Base-by-base conservation (phyloP, 2,329 filamentous ascomycete species). In the Fusarium succisae region DNA sequence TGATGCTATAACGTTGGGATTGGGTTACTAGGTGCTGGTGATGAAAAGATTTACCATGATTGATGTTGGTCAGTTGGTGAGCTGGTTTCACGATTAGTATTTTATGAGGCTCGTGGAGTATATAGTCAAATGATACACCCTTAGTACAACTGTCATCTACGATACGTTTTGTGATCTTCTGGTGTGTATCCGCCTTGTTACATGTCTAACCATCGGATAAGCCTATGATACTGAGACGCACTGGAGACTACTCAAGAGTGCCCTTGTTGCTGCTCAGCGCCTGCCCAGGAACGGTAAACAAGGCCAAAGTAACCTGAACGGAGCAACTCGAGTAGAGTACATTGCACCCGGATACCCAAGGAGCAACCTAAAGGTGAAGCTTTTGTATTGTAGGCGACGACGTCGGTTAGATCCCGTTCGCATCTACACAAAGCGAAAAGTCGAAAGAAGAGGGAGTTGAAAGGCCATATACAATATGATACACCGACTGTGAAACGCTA, bases 371-470 rank as follows among this genome's bases (percentile, higher is more conserved):
- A 26, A 26, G 24, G 24, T 22, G 5, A 22, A 15, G 13, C 5
- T 15, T 3, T 22, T 7, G 24, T 28, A 4, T 22, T 10, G 12
- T 6, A 10, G 24, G 5, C 4, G 12, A 18, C 32, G 0, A 35
- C 32, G 32, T 7, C 8, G 45, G 26, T 4, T 13, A 12, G 10
- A 11, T 22, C 14, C 4, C 15, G 6, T 15, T 9, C 5, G 22
- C 3, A 4, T 15, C 9, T 6, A 15, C 2, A 20, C n/a, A 6
- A 3, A 37, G 3, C 9, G 2, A 37, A 26, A 5, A 22, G 13
- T 8, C 18, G 4, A 15, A 15, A 12, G 2, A 7, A 20, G 2
- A 15, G 1, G 18, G 1, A 12, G 3, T 22, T 9, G 0, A 11
- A 3, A 17, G 32, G 32, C 3, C 2, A 35, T 8, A 7, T 32